Base-by-base conservation (phyloP, 495 filamentous ascomycete species). In the Collariella sp. region DNA sequence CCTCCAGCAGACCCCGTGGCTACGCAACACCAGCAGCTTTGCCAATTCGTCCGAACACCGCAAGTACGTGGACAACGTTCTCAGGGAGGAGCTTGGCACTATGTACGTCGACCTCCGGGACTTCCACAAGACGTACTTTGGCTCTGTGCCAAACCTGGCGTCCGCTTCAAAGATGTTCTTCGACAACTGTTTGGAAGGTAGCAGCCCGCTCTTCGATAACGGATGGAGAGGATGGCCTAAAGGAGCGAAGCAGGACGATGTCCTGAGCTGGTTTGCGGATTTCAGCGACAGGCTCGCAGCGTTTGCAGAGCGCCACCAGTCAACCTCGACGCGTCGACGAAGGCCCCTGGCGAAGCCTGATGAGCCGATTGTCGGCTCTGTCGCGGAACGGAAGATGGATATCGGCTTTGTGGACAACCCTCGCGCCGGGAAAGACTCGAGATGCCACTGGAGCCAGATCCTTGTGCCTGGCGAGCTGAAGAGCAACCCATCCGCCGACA, bases 381-480 rank as follows among this genome's bases (percentile, higher is more conserved):
- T 58, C 15, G 67, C 61, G 20, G 51, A 67, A 52, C 67, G 69
- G 36, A 78, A 74, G 54, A 45, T 76, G 42, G 71, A 76, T 43
- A 38, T 77, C 50, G 68, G 73, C 57, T 72, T 78, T 47, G 67
- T 74, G 38, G 62, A 66, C 50, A 50, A 68, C 58, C 52, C 62
- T 7, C 50, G 60, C 23, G 64, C 63, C 42, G 46, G 57, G 20
- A 65, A 67, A 55, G 56, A 60, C 48, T 50, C 58, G 35, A 23
- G 56, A 58, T 75, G 41, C 38, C 60, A 69, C 61, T 78, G 70
- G 73, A 67, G 65, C 36, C 64, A 78, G 29, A 71, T 79, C 40
- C n/a, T n/a, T n/a, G n/a, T n/a, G n/a, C n/a, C n/a, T n/a, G n/a
- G n/a, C n/a, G n/a, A n/a, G n/a, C n/a, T 70, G 76, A 31, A 63